Evolutionary conservation across 176 grass and related monocot species (phyloP).

Genomic region (Typha latifolia): DNA sequence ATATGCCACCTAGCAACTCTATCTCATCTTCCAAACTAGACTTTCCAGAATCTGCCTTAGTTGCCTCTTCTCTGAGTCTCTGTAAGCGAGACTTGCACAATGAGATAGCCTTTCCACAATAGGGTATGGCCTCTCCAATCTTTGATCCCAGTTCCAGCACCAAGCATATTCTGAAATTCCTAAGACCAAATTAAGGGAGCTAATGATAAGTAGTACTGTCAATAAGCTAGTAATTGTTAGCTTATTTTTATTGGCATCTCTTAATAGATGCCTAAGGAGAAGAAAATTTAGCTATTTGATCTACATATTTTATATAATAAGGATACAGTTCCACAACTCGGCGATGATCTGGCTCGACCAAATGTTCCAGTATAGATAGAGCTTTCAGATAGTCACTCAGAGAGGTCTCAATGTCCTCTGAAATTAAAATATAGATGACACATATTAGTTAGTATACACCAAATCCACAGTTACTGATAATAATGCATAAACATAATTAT

Average conservation of each 20-base stretch:
- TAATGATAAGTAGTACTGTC: slow-evolving; percentile 1
- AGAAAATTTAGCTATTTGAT: slow-evolving; percentile 1
- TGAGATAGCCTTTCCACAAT: slow-evolving; percentile 69
- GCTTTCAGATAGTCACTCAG: slow-evolving; percentile 84
- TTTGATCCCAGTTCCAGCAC: slow-evolving; percentile 55
- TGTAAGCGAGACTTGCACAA: slow-evolving; percentile 72
- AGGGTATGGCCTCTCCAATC: slow-evolving; percentile 63
- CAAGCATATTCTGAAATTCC: slow-evolving; percentile 91
- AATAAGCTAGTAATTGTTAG: no score
- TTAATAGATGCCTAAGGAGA: not conserved
- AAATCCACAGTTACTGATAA: not conserved
- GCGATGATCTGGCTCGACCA: slow-evolving; percentile 73
- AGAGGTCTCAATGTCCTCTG: slow-evolving; percentile 91
- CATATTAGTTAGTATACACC: not conserved
- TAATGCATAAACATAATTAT: no score
- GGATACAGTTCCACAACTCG: slow-evolving; percentile 93
- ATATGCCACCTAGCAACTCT: slow-evolving; percentile 55
- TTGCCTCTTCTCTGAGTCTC: slow-evolving; percentile 38
- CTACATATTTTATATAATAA: slow-evolving; percentile 4
- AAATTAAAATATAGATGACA: slow-evolving; percentile 22
- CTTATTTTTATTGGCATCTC: no score
- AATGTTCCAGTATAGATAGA: slow-evolving; percentile 59
- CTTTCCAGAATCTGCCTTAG: slow-evolving; percentile 33
- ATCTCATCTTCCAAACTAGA: slow-evolving; percentile 50
- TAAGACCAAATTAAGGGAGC: slow-evolving; percentile 40